These are phyloP conservation scores for Neopestalotiopsis sp. DNA, from an alignment of 2,329 filamentous ascomycete genomes.

Conservation along the genomic window DNA sequence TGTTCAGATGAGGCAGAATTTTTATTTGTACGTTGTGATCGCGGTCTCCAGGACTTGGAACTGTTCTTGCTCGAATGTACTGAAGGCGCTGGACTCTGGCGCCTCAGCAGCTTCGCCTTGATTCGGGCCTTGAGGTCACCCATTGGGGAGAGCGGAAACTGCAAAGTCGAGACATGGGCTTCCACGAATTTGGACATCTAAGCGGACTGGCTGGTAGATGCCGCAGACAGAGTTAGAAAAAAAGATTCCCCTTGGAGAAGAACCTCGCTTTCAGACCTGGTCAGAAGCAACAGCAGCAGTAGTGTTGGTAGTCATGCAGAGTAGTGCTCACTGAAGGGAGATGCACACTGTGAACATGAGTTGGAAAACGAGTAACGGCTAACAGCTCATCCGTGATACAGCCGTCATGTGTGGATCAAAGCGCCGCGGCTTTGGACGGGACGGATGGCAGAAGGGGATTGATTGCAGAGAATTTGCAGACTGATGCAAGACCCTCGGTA, in stretches of 20 bases:
- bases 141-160: slow-evolving; percentile 15
- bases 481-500: not conserved
- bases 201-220: not conserved
- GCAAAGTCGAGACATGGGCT: slow-evolving; percentile 19
- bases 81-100: slow-evolving; percentile 20
- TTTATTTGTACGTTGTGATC: not conserved
- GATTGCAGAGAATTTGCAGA: not conserved
- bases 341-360: not conserved
- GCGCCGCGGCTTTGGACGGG: slow-evolving; percentile 4
- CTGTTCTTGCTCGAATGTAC: slow-evolving; percentile 20
- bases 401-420: not conserved
- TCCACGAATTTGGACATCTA: slow-evolving; percentile 14
- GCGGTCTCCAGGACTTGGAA: slow-evolving; percentile 15
- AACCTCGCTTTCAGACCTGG: not conserved
- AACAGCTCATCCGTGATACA: slow-evolving; percentile 7
- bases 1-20: slow-evolving; percentile 14
- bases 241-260: not conserved
- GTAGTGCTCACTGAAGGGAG: not conserved
- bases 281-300: slow-evolving; percentile 4
- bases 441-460: not conserved
- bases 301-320: slow-evolving; percentile 18
- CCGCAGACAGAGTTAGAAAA: slow-evolving; percentile 2
- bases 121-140: slow-evolving; percentile 24
- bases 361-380: not conserved
- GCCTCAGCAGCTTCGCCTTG: slow-evolving; percentile 24